Conservation (phyloP, 1,284 basidiomycete species). For the Afroboletus lepidellus region DNA sequence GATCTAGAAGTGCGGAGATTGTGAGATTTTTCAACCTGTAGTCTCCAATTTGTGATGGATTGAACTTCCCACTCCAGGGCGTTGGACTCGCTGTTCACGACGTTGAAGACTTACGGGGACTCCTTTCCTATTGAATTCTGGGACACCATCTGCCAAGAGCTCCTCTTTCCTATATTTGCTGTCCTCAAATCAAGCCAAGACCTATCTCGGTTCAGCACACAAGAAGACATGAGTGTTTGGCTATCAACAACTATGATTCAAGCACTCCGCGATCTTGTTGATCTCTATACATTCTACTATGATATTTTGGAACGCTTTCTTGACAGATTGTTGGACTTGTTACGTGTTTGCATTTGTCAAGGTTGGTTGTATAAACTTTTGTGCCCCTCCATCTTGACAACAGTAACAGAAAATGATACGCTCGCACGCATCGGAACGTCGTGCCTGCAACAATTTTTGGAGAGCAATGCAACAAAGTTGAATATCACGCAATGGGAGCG, state of each 20-base stretch:
- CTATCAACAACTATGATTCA: slow-evolving; percentile 99
- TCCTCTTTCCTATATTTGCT: slow-evolving; percentile 98
- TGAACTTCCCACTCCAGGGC: slow-evolving; percentile 56
- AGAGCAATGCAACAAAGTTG: slow-evolving; percentile 91
- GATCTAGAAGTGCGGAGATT: slow-evolving; percentile 95
- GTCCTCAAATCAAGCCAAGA: slow-evolving; percentile 91
- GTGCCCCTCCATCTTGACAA: slow-evolving; percentile 3
- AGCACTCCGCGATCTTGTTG: slow-evolving; percentile 92
- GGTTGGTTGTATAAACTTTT: slow-evolving; percentile 51
- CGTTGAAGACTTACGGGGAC: slow-evolving; percentile 87
- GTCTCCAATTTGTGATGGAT: not conserved
- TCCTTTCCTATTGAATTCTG: slow-evolving; percentile 93
- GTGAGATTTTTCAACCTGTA: slow-evolving; percentile 49
- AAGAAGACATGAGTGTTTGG: slow-evolving; percentile 99
- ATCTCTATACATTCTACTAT: slow-evolving; percentile 96
- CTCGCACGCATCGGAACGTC: slow-evolving; percentile 97
- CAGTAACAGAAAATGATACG: slow-evolving; percentile 87
- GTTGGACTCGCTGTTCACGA: slow-evolving; percentile 92
- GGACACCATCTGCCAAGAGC: slow-evolving; percentile 96
- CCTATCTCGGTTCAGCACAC: slow-evolving; percentile 88
- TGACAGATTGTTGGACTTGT: slow-evolving; percentile 88
- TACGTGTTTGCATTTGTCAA: slow-evolving; percentile 99
- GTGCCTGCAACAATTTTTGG: slow-evolving; percentile 93
- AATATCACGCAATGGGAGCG: slow-evolving; percentile 87
- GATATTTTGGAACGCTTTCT: slow-evolving; percentile 88